phyloP scores from a whole-genome alignment of 2,329 filamentous ascomycete species.

The Aspergillus sp. region DNA sequence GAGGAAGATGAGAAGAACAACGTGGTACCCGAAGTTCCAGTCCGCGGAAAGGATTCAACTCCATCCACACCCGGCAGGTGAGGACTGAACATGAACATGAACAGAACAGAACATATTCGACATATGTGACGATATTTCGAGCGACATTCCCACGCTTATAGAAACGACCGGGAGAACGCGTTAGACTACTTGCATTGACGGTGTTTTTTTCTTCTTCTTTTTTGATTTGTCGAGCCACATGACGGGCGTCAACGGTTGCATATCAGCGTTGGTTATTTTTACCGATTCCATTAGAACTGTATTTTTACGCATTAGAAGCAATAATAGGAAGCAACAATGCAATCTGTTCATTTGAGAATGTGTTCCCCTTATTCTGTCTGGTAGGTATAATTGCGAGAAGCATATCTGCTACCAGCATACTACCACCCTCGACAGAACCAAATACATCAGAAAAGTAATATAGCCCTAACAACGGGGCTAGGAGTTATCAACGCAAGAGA shows the following conservation, averaged over 20 bases:
- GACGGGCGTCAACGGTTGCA: conserved; percentile 8
- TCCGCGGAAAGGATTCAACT: conserved; percentile 2
- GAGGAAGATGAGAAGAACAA: not conserved
- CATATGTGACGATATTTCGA: conserved; percentile 9
- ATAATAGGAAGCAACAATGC: too few species aligned
- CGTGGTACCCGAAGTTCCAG: not conserved
- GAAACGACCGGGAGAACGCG: not conserved
- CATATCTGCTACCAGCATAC: conserved; percentile 37
- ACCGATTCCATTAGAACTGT: not conserved
- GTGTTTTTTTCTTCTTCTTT: not conserved
- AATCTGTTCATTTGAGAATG: too few species aligned
- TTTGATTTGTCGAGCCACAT: not conserved
- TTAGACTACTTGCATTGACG: conserved; percentile 10
- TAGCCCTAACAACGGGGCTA: too few species aligned
- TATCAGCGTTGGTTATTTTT: conserved; percentile 6
- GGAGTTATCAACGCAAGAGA: too few species aligned
- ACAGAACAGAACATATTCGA: conserved; percentile 5
- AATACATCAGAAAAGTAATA: conserved; percentile 3
- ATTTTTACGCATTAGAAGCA: not conserved
- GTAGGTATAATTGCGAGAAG: conserved; percentile 39
- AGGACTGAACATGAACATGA: not conserved
- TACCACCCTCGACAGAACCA: conserved; percentile 18
- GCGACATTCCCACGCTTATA: not conserved
- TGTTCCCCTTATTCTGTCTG: conserved; percentile 11
- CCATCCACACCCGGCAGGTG: not conserved